phyloP scores from a whole-genome alignment of 2,329 filamentous ascomycete genomes.

The Cladosporium sp. region DNA sequence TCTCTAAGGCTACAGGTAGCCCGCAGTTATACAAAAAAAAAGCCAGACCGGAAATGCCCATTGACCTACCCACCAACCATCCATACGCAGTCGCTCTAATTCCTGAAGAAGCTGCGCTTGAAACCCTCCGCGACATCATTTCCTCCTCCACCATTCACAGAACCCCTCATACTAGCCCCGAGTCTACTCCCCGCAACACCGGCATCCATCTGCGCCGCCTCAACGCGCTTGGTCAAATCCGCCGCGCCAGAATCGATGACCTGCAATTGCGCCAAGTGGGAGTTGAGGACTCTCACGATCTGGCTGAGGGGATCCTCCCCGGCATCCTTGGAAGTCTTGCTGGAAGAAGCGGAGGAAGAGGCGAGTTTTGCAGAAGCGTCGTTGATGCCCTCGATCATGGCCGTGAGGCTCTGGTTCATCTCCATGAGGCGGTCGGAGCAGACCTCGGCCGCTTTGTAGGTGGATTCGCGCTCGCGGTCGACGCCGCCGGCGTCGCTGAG shows the following conservation, averaged over 20 bases:
- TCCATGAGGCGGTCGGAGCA: conserved; percentile 86
- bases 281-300: conserved; percentile 92
- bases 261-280: conserved; percentile 86
- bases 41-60: too few relatives aligned
- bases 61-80: too few relatives aligned
- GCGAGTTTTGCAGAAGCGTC: conserved; percentile 79
- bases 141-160: background rate
- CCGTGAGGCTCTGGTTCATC: conserved; percentile 85
- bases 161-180: conserved; percentile 9
- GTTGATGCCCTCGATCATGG: conserved; percentile 99
- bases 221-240: conserved; percentile 76
- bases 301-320: conserved; percentile 69
- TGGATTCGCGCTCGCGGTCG: conserved; percentile 92
- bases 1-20: too few relatives aligned
- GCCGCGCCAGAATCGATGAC: conserved; percentile 86
- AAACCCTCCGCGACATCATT: conserved; percentile 9
- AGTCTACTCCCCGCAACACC: conserved; percentile 9
- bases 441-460: conserved; percentile 88
- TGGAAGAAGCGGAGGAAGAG: conserved; percentile 34
- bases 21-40: too few relatives aligned
- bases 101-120: conserved; percentile 11
- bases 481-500: conserved; percentile 58
- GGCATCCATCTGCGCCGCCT: conserved; percentile 73
- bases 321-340: conserved; percentile 74
- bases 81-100: too few relatives aligned